These are phyloP conservation scores for Amesomyces nigricolor DNA, from an alignment of 2,329 filamentous ascomycete genomes.

Conservation along the genomic window DNA sequence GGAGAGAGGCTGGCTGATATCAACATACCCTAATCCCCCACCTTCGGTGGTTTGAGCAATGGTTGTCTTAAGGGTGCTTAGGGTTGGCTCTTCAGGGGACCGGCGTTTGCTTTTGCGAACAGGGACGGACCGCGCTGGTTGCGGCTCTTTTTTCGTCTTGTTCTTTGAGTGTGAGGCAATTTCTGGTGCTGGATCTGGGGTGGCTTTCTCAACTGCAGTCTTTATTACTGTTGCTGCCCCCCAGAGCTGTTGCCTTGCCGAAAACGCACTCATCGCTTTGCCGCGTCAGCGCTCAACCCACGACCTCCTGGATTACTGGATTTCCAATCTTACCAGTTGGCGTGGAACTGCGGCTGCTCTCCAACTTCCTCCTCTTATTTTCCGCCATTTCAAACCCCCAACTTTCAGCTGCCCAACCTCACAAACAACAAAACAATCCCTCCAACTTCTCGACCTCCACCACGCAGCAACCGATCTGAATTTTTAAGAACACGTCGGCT, in stretches of 20 bases:
- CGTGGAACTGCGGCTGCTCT: conserved; percentile 14
- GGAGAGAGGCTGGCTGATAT: neutral
- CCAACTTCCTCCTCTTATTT: conserved; percentile 38
- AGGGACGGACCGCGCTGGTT: neutral
- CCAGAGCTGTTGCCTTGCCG: conserved; percentile 37
- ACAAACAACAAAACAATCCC: neutral
- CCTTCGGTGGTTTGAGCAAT: neutral
- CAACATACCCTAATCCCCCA: conserved; percentile 6
- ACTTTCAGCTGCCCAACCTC: neutral
- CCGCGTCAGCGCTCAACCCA: conserved; percentile 5
- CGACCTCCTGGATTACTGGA: neutral
- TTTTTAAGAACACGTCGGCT: no score
- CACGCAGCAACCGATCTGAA: neutral
- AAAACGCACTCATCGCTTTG: conserved; percentile 39
- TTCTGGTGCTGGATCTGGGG: neutral
- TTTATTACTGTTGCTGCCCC: conserved; percentile 16
- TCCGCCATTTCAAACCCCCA: conserved; percentile 23
- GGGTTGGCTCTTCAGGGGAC: neutral
- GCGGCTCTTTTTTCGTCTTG: neutral
- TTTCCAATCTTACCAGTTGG: conserved; percentile 16
- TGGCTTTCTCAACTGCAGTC: neutral
- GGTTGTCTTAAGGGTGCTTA: neutral
- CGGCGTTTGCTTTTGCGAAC: conserved; percentile 10
- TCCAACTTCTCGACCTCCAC: neutral
- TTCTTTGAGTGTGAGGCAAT: neutral